Evolutionary conservation across 257 asterid species (phyloP), one percentile per base, ranked within the genome.

Genomic region (Solanum stenotomum): DNA sequence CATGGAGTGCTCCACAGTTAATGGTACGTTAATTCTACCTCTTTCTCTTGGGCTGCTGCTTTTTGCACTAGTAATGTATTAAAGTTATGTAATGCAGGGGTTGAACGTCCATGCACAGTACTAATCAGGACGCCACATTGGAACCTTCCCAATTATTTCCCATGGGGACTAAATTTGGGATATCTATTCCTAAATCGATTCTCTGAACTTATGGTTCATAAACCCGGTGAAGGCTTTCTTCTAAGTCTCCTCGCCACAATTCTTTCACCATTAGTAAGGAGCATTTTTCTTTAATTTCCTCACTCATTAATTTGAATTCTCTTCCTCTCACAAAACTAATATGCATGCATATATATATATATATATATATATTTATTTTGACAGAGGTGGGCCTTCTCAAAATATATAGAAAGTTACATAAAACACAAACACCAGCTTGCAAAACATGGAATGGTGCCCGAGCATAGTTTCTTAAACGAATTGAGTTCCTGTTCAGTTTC

Each of bases 381-480:
- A 61, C 91, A 93, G 95, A 87, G 94, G 87, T 94, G 95, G 95
- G 91, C 75, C 59, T 37, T 92, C 35, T 89, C 93, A 52, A 92
- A 90, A 71, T 90, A 90, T 35, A 92, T 92, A 25, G 93, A 94
- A 68, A 90, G 77, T 31, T 29, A 92, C 40, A 85, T 93, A 86
- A 88, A 87, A 72, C 70, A 70, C 74, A 91, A 88, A 87, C 89
- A 87, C 78, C 49, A 87, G 88, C 93, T 92, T 63, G 88, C 63
- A 22, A 89, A 90, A 52, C 89, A 86, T 35, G 91, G 85, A 20
- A 90, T 91, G 94, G 90, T 92, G n/a, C 95, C 94, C 16, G 89
- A 92, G 56, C 91, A 92, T 38, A 90, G 92, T 77, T 91, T 93
- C 89, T 72, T 90, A 44, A 84, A 91, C 29, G 94, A 91, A 59